Evolutionary conservation across 495 filamentous ascomycete genomes (phyloP), one percentile per base, ranked within the genome.

Genomic region (Tuber melanosporum): DNA sequence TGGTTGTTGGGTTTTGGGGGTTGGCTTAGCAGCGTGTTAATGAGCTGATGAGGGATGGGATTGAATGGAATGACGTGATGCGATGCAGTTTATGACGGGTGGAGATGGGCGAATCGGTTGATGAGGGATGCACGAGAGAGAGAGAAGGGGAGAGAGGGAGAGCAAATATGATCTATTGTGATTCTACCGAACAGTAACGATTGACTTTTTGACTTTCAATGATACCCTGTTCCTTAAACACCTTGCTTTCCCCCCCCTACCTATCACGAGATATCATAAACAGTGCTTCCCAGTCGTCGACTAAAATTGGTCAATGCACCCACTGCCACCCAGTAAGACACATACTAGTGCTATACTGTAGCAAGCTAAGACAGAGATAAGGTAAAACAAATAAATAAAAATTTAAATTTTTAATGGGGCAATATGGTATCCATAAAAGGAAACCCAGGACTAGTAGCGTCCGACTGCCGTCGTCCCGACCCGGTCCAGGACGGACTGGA

Each of bases 1-100:
- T 26, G 46, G 75, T 52, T 74, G 76, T 74, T 66, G 79, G 19
- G 41, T 41, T 62, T n/a, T 43, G 46, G 42, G 32, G 49, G 62
- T 57, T 76, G 26, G 66, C 43, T 47, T 76, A 66, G 57, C 14
- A 19, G 12, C 26, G 26, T 36, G 14, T 36, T 19, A 19, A 17
- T 36, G 14, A 26, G 26, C 14, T 36, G 4, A 66, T 4, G 26
- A 66, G 26, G 26, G 26, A 36, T 66, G 14, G 4, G 57, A 17
- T 66, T 62, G 22, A 12, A 62, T 62, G n/a, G n/a, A 62, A 62
- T 26, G 52, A 62, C 9, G n/a, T 5, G 22, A 62, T 62, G n/a
- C 26, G n/a, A 36, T 66, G 57, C 26, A 17, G 10, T 66, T 6
- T 36, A 36, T 36, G 26, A 36, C 4, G 26, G 26, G 57, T 36